Conservation (phyloP, 805 yeast genomes). For the Cephaloascus fragrans region DNA sequence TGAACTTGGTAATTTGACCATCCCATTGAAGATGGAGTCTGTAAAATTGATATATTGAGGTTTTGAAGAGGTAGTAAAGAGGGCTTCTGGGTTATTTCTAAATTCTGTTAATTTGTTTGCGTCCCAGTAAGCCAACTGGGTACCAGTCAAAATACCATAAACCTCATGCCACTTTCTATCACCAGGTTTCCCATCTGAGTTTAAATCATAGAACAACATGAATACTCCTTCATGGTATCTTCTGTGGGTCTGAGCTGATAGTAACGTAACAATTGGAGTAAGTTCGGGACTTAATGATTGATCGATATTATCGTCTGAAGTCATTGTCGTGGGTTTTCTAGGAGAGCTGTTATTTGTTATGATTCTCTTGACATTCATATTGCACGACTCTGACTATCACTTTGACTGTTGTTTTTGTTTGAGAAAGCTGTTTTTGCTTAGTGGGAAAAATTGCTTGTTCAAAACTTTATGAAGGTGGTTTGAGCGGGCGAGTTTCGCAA, state of each 20-base stretch:
- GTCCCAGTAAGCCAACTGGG: slow-evolving; percentile 90
- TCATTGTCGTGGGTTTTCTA: not conserved
- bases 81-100: slow-evolving; percentile 40
- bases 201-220: slow-evolving; percentile 62
- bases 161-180: slow-evolving; percentile 88
- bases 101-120: slow-evolving; percentile 52
- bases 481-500: too few species aligned
- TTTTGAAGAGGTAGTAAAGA: slow-evolving; percentile 51
- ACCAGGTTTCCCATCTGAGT: slow-evolving; percentile 75
- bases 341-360: not conserved
- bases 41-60: slow-evolving; percentile 88
- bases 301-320: not conserved
- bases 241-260: slow-evolving; percentile 67
- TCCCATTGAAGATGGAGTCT: slow-evolving; percentile 77
- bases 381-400: too few species aligned
- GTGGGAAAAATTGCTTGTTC: too few species aligned
- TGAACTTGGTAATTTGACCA: slow-evolving; percentile 57
- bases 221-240: slow-evolving; percentile 70
- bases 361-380: not conserved
- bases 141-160: slow-evolving; percentile 84
- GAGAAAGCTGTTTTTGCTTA: too few species aligned
- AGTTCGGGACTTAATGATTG: slow-evolving; percentile 25
- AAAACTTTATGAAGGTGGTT: too few species aligned
- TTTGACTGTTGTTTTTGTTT: too few species aligned
- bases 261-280: slow-evolving; percentile 63